These are phyloP conservation scores for Trichomonascus vanleenenianus DNA, from an alignment of 805 yeast genomes.

Conservation along the genomic window DNA sequence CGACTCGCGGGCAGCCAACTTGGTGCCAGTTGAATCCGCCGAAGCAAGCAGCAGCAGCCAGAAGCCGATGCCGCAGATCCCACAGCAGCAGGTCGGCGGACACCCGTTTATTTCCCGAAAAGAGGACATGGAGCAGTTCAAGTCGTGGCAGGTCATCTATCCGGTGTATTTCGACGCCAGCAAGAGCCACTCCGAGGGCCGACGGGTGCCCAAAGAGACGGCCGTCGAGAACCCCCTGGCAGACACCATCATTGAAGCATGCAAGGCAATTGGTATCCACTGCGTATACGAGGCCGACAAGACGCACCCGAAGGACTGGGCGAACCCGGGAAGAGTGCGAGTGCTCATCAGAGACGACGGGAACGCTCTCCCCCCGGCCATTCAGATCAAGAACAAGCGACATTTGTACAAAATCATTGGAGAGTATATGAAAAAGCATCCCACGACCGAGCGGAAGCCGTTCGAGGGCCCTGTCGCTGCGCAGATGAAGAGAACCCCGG, in stretches of 20 bases:
- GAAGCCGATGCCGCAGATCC: slow-evolving; percentile 9
- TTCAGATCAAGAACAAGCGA: slow-evolving; percentile 45
- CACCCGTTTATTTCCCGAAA: slow-evolving; percentile 37
- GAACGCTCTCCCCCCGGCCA: slow-evolving; percentile 18
- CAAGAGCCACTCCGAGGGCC: slow-evolving; percentile 71
- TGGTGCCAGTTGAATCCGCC: slow-evolving; percentile 10
- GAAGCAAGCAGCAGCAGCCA: slow-evolving; percentile 4
- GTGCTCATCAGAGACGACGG: slow-evolving; percentile 53
- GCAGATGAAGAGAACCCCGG: slow-evolving; percentile 14
- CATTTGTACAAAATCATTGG: slow-evolving; percentile 54
- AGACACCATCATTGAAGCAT: slow-evolving; percentile 69
- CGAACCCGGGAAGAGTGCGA: slow-evolving; percentile 94
- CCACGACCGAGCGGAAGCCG: slow-evolving; percentile 59
- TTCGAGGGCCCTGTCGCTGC: slow-evolving; percentile 36
- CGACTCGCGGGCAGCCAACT: slow-evolving; percentile 9
- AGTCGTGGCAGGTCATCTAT: slow-evolving; percentile 65
- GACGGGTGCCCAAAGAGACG: slow-evolving; percentile 60
- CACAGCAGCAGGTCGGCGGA: slow-evolving; percentile 12
- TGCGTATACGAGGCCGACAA: slow-evolving; percentile 52
- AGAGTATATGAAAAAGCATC: slow-evolving; percentile 53
- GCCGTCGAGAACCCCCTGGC: slow-evolving; percentile 89
- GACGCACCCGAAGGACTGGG: slow-evolving; percentile 93
- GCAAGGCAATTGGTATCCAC: slow-evolving; percentile 30
- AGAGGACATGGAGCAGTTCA: slow-evolving; percentile 52
- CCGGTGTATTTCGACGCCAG: slow-evolving; percentile 87